Evolutionary conservation across 345 rosid genomes (phyloP).

Genomic region (Anacardium occidentale): DNA sequence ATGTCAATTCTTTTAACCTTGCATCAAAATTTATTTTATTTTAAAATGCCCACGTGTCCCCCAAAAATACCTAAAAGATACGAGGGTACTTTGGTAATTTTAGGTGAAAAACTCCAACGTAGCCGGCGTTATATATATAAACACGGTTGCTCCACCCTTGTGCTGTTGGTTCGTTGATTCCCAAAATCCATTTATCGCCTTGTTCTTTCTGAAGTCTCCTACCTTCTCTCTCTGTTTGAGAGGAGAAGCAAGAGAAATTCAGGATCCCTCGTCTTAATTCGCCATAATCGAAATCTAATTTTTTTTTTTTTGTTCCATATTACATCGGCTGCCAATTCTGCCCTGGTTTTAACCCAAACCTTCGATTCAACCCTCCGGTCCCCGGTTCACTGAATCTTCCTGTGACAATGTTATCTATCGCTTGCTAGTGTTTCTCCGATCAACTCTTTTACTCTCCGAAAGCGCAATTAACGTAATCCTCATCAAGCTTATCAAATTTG

Average conservation of each 20-base stretch:
- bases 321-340: constrained; percentile 10
- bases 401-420: constrained; percentile 22
- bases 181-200: too few relatives aligned
- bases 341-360: constrained; percentile 16
- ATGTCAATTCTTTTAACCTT: too few relatives aligned
- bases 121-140: constrained; percentile 16
- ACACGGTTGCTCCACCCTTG: not conserved
- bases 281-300: not conserved
- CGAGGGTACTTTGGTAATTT: constrained; percentile 32
- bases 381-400: constrained; percentile 23
- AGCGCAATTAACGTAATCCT: constrained; percentile 46
- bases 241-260: not conserved
- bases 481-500: constrained; percentile 34
- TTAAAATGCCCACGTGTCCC: not conserved
- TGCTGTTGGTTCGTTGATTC: too few relatives aligned
- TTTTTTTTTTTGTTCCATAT: not conserved
- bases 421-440: constrained; percentile 32
- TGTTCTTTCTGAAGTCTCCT: not conserved
- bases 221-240: not conserved
- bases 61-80: not conserved
- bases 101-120: not conserved
- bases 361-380: constrained; percentile 29
- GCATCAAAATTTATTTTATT: not conserved
- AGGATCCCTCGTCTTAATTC: not conserved
- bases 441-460: constrained; percentile 35